Conservation (phyloP, 257 asterid species). For the Ehretia macrophylla region DNA sequence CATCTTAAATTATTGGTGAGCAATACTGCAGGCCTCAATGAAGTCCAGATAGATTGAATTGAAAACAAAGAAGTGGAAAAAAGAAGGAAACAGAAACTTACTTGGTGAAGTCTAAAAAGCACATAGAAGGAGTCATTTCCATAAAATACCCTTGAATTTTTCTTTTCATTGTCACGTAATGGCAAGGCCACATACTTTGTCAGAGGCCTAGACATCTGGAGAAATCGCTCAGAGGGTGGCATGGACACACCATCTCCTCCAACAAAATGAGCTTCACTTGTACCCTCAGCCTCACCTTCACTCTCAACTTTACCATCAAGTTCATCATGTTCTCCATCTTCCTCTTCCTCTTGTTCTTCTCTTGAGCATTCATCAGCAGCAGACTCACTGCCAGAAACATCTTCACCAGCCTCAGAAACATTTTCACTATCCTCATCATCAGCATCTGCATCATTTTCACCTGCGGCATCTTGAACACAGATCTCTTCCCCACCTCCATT, state of each 20-base stretch:
- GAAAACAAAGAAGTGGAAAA: not conserved
- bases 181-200: constrained; percentile 55
- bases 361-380: constrained; percentile 85
- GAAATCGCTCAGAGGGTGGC: constrained; percentile 61
- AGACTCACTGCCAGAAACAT: constrained; percentile 89
- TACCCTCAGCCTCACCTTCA: constrained; percentile 91
- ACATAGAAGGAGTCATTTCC: constrained; percentile 91
- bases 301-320: constrained; percentile 85
- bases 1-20: not conserved
- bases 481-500: constrained; percentile 42
- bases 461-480: constrained; percentile 50
- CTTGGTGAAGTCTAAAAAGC: constrained; percentile 95
- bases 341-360: constrained; percentile 87
- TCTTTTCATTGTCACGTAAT: constrained; percentile 31
- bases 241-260: constrained; percentile 53
- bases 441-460: constrained; percentile 73
- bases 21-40: not conserved
- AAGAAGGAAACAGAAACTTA: constrained; percentile 23
- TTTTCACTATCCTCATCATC: constrained; percentile 90
- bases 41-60: not conserved
- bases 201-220: constrained; percentile 66
- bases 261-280: constrained; percentile 57
- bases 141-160: constrained; percentile 51
- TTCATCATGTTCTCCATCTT: constrained; percentile 66
- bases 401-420: constrained; percentile 76